These are phyloP conservation scores for Cystobasidium onofrii DNA, from an alignment of 768 basidiomycete genomes.

Conservation along the genomic window DNA sequence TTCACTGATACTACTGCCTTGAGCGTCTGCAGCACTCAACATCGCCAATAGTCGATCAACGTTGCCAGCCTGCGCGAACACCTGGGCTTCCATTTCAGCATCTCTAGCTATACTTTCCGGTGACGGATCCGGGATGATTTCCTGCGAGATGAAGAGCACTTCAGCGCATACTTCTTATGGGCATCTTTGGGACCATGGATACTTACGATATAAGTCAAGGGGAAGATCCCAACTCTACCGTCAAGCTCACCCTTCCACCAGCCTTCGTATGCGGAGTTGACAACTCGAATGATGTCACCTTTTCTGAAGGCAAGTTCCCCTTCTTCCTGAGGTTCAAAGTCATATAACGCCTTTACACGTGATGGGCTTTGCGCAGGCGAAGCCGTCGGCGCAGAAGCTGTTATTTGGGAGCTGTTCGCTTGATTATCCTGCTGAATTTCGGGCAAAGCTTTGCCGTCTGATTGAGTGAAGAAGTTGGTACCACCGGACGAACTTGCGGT, in stretches of 20 bases:
- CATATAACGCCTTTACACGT: constrained; percentile 31
- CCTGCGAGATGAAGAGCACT: not conserved
- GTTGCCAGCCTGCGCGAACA: constrained; percentile 76
- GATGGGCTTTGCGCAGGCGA: not conserved
- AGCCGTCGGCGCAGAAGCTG: not conserved
- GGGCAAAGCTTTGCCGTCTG: constrained; percentile 22
- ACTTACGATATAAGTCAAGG: constrained; percentile 31
- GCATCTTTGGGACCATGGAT: not conserved
- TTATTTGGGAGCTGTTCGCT: not conserved
- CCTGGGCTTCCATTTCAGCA: constrained; percentile 73
- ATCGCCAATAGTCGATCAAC: constrained; percentile 71
- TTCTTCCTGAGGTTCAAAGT: constrained; percentile 32
- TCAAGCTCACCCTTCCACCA: constrained; percentile 35
- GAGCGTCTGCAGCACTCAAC: constrained; percentile 64
- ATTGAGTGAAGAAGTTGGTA: constrained; percentile 14
- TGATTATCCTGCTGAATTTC: constrained; percentile 9
- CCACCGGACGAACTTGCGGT: not conserved
- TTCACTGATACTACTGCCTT: constrained; percentile 75
- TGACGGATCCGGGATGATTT: constrained; percentile 31
- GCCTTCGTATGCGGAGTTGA: constrained; percentile 34
- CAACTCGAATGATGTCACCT: constrained; percentile 32
- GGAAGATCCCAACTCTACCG: constrained; percentile 35
- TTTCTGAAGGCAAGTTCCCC: constrained; percentile 33
- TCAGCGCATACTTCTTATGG: too few species aligned
- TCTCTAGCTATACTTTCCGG: constrained; percentile 48